Evolutionary conservation across 2,329 filamentous ascomycete genomes (phyloP), one percentile per base, ranked within the genome.

Genomic region (Colletotrichum truncatum): DNA sequence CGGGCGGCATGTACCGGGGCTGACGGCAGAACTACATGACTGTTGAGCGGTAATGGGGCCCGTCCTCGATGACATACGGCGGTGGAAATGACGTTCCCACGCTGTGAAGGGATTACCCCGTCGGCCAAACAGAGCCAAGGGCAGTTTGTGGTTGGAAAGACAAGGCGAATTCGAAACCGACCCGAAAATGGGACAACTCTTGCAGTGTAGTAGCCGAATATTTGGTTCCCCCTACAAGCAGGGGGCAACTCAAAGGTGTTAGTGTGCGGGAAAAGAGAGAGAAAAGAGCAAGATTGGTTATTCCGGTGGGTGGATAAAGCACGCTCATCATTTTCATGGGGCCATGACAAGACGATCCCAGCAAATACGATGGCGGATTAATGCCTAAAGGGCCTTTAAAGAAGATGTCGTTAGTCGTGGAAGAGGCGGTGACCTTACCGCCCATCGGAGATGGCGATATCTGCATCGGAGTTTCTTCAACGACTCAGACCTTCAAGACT

Each of bases 361-460:
- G 43, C 26, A 34, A 57, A 64, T 51, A 59, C 60, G 43, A 43
- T 32, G 45, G 32, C 26, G 16, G 21, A 18, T 48, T 51, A 49
- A 61, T 36, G 16, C 21, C 18, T 25, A 36, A 18, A 32, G 28
- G n/a, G 23, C 12, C 12, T 26, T 6, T 34, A 21, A 11, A 41
- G 57, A 30, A 41, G 49, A 55, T 55, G 62, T 62, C 57, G 62
- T 55, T 57, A 62, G 48, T 18, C 38, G 18, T n/a, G 32, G 30
- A 63, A 64, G 39, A 43, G 34, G 62, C 57, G 62, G 62, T 65
- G 48, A 65, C 62, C 62, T 43, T 54, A 34, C 34, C 56, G 39
- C 62, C 52, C 54, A 21, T 38, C 56, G 49, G 56, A 49, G 23
- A 55, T 60, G 55, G 60, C 34, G 55, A 45, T 26, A 48, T 48